These are phyloP conservation scores for Secale cereale DNA, from an alignment of 176 grass and related monocot genomes.

Conservation along the genomic window DNA sequence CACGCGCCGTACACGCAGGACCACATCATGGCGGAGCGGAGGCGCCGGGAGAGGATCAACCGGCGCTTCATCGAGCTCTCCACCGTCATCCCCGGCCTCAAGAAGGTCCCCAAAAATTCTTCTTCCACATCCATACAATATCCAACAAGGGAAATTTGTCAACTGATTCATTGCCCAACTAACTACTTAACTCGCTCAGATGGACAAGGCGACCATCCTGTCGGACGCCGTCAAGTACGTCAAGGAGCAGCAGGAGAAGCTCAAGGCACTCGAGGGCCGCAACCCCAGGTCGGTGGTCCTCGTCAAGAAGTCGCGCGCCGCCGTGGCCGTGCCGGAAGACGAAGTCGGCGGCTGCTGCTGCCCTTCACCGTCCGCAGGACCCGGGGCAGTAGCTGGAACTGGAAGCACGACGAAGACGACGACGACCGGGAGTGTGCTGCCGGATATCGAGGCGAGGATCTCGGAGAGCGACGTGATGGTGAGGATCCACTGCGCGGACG, in stretches of 20 bases:
- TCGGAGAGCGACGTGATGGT: conserved; percentile 47
- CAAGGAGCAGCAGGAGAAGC: conserved; percentile 60
- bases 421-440: not conserved
- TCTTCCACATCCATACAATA: not conserved
- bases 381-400: not conserved
- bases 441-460: conserved; percentile 61
- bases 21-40: conserved; percentile 67
- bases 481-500: conserved; percentile 49
- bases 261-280: conserved; percentile 36
- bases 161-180: not conserved
- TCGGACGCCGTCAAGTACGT: conserved; percentile 63
- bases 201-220: conserved; percentile 74
- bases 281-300: conserved; percentile 8
- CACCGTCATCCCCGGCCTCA: conserved; percentile 62
- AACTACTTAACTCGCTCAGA: conserved; percentile 33
- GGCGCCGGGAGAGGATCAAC: conserved; percentile 78
- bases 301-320: not conserved
- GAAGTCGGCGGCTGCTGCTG: not conserved
- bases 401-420: too few species aligned
- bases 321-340: not conserved
- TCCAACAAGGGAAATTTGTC: too few species aligned
- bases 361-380: not conserved
- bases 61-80: conserved; percentile 70
- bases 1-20: conserved; percentile 32
- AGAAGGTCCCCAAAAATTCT: too few species aligned